These are phyloP conservation scores for Penicillium sp. DNA, from an alignment of 2,329 filamentous ascomycete genomes.

Conservation along the genomic window DNA sequence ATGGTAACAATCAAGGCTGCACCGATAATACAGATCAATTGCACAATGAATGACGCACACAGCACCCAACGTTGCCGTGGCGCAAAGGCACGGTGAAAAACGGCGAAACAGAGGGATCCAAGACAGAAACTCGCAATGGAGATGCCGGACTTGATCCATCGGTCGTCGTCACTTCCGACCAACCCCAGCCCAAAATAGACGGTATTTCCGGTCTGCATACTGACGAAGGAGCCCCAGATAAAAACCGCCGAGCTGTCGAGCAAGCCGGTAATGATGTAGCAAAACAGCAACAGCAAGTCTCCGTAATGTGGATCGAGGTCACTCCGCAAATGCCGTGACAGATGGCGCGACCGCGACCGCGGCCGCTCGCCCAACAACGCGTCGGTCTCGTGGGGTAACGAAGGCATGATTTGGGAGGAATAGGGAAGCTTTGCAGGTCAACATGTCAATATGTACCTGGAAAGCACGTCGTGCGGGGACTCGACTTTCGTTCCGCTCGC, in stretches of 20 bases:
- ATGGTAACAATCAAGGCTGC: conserved; percentile 57
- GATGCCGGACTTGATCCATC: conserved; percentile 70
- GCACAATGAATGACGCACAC: conserved; percentile 54
- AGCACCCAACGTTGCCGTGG: conserved; percentile 45
- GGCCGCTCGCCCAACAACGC: conserved; percentile 10
- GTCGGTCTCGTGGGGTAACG: conserved; percentile 12
- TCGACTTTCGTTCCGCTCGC: neutral
- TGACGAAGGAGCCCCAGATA: conserved; percentile 77
- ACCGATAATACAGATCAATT: conserved; percentile 50
- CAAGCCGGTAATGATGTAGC: conserved; percentile 74
- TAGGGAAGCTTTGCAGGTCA: neutral
- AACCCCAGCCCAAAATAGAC: conserved; percentile 75
- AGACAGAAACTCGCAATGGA: conserved; percentile 70
- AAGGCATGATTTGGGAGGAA: neutral
- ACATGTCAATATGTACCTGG: neutral
- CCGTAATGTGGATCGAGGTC: conserved; percentile 62
- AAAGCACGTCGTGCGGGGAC: neutral
- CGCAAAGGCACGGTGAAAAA: conserved; percentile 60
- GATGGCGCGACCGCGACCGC: neutral
- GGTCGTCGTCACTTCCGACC: conserved; percentile 48
- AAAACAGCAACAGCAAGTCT: conserved; percentile 67
- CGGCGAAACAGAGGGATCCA: conserved; percentile 69
- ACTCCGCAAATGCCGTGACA: conserved; percentile 9
- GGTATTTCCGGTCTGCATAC: conserved; percentile 85
- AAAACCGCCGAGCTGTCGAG: conserved; percentile 74